phyloP scores from a whole-genome alignment of 2,329 filamentous ascomycete genomes.

The Coniochaeta hoffmannii region DNA sequence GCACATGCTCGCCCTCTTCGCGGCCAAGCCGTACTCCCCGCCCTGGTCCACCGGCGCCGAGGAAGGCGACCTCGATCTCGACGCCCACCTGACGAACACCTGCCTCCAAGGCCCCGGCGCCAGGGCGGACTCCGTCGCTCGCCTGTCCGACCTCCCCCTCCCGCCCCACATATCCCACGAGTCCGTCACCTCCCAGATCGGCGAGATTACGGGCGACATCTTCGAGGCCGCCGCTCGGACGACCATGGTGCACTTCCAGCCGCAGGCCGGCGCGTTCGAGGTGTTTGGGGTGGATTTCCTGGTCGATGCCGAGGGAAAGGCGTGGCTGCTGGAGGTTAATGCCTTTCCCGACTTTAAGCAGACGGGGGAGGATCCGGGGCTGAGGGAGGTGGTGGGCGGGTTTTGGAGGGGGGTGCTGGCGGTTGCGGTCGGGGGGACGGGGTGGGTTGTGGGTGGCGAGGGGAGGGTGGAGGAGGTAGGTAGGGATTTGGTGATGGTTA shows the following conservation, averaged over 20 bases:
- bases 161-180: background rate
- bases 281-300: conserved; percentile 88
- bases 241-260: conserved; percentile 89
- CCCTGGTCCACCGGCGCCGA: conserved; percentile 42
- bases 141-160: conserved; percentile 48
- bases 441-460: conserved; percentile 51
- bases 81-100: conserved; percentile 86
- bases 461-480: conserved; percentile 13
- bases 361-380: conserved; percentile 59
- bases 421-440: conserved; percentile 44
- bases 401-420: conserved; percentile 71
- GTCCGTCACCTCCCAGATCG: conserved; percentile 65
- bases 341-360: conserved; percentile 95
- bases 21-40: conserved; percentile 61
- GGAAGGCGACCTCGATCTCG: conserved; percentile 46
- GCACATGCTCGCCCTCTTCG: conserved; percentile 90
- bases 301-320: conserved; percentile 55
- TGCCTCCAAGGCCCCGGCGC: conserved; percentile 64
- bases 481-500: conserved; percentile 42
- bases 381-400: conserved; percentile 63
- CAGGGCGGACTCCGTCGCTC: conserved; percentile 54
- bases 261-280: conserved; percentile 83
- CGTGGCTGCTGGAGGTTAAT: conserved; percentile 86
- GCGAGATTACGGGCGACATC: conserved; percentile 61
- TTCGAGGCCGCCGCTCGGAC: conserved; percentile 81